phyloP scores from a whole-genome alignment of 345 rosid species.

The Lepidium didymum region DNA sequence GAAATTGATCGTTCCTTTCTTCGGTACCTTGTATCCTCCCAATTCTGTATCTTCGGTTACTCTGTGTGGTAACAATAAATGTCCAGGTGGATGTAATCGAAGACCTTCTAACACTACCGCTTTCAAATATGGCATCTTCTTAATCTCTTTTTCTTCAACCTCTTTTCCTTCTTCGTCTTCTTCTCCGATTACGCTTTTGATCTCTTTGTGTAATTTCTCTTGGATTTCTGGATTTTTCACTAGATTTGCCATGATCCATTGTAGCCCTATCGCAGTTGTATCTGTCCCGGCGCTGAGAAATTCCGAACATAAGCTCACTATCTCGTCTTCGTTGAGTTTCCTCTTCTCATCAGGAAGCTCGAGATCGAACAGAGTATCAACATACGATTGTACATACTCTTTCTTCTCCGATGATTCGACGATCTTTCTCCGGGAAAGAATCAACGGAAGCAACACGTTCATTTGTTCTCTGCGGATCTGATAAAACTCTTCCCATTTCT shows the following conservation, averaged over 20 bases:
- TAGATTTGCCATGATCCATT: too few relatives aligned
- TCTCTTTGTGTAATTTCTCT: slow-evolving; percentile 1
- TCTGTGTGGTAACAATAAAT: background rate
- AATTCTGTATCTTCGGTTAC: background rate
- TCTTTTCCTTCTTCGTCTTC: background rate
- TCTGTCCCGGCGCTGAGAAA: too few relatives aligned
- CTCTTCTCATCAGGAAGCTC: slow-evolving; percentile 7
- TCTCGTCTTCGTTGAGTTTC: slow-evolving; percentile 11
- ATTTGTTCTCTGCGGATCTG: background rate
- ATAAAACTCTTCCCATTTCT: slow-evolving; percentile 1
- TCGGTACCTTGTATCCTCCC: slow-evolving; percentile 7
- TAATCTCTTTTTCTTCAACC: background rate
- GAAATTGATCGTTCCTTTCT: slow-evolving; percentile 16
- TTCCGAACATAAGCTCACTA: background rate
- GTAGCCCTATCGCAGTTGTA: too few relatives aligned
- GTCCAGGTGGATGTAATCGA: slow-evolving; percentile 5
- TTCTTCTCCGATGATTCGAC: background rate
- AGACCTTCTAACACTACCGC: slow-evolving; percentile 11
- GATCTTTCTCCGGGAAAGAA: background rate
- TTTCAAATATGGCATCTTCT: background rate
- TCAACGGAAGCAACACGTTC: slow-evolving; percentile 10
- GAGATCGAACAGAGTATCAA: slow-evolving; percentile 19
- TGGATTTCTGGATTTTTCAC: background rate
- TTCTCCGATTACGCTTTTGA: background rate
- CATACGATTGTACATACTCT: slow-evolving; percentile 3